Evolutionary conservation across 805 yeast genomes (phyloP), one percentile per base, ranked within the genome.

Genomic region (Saccharomycopsis olivae): DNA sequence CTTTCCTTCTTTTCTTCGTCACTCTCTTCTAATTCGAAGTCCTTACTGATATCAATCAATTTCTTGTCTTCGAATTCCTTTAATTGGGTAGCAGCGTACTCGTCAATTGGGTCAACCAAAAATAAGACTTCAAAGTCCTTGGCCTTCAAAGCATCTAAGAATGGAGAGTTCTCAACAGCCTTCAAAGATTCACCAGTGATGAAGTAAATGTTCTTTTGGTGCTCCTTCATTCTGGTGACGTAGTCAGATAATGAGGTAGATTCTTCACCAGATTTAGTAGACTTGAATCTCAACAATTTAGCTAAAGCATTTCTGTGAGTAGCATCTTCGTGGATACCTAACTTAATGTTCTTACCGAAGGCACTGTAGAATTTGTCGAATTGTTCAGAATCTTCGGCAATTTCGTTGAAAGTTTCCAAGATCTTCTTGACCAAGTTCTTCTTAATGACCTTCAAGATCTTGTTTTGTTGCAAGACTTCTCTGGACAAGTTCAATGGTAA

Each of bases 61-160:
- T 89, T 87, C 82, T 92, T 92, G 76, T 94, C 96, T 71, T 92
- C 99, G 60, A 82, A 92, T 75, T 92, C 99, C 78, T 92, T 92
- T 71, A 92, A 78, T 72, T 92, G 98, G 57, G 96, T 85, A 87
- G 87, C 87, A 56, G 97, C 97, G 65, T 92, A 92, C 75, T 92
- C 99, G 62, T 92, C 99, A 67, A 92, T 92, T 70, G 99, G 98
- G 69, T 92, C 99, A 70, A 81, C 94, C 64, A 92, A 69, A 86
- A 80, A 92, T 64, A 92, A 75, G 49, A 92, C 98, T 74, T 92
- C 99, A 57, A 92, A 92, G 73, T 85, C 82, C 79, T 92, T 94
- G 54, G 95, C 95, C 77, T 88, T 92, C 68, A 89, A 79, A 53
- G 94, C 96, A 60, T 92, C 97, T 67, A 92, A 78, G 84, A 92